These are phyloP conservation scores for Pulveroboletus sp. DNA, from an alignment of 768 basidiomycete genomes.

Conservation along the genomic window DNA sequence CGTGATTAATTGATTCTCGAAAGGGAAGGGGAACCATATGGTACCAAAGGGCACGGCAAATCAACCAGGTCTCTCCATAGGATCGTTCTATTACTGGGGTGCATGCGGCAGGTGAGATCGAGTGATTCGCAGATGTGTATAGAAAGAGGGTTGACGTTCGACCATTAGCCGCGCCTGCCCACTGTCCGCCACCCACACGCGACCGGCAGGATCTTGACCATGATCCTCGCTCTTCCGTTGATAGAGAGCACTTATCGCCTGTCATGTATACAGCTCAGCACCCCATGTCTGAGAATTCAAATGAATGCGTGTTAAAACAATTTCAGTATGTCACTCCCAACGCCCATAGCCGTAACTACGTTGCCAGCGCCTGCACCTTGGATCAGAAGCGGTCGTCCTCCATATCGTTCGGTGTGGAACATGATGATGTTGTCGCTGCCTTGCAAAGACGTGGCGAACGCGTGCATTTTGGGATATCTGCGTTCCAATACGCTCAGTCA, in stretches of 20 bases:
- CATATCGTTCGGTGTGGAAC: conserved; percentile 93
- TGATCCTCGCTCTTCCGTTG: neutral
- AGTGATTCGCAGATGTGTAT: neutral
- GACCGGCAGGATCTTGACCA: conserved; percentile 2
- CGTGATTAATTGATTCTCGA: neutral
- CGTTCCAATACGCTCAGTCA: conserved; percentile 1
- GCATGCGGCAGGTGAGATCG: conserved; percentile 1
- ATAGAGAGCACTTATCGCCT: neutral
- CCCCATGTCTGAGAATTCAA: neutral
- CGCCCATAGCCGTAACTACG: conserved; percentile 97
- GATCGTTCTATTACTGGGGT: neutral
- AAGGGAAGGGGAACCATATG: neutral
- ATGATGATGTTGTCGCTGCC: conserved; percentile 98
- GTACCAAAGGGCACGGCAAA: neutral
- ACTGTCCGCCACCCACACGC: conserved; percentile 1
- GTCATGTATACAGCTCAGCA: conserved; percentile 2
- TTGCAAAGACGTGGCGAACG: conserved; percentile 92
- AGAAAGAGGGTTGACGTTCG: conserved; percentile 5
- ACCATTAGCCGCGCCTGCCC: neutral
- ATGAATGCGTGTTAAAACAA: conserved; percentile 26
- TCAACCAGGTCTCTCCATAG: neutral
- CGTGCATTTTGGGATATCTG: conserved; percentile 85
- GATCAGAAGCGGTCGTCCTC: conserved; percentile 81
- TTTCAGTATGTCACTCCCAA: conserved; percentile 80
- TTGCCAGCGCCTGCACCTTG: conserved; percentile 98